Evolutionary conservation across 2,329 filamentous ascomycete genomes (phyloP), one percentile per base, ranked within the genome.

Genomic region (Alternaria infectoria): DNA sequence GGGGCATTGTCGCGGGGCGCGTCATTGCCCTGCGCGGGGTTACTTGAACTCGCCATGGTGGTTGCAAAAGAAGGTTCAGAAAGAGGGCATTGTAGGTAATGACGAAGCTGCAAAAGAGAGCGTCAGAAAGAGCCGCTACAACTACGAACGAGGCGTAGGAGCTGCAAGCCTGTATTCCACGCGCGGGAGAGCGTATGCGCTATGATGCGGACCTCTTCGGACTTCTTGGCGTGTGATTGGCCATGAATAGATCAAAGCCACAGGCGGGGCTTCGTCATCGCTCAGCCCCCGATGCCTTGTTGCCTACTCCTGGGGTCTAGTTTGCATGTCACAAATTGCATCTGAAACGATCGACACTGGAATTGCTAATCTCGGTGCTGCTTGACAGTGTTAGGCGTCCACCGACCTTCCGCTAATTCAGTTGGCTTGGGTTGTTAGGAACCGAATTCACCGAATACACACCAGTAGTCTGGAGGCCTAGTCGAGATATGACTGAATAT

Each of bases 11-110:
- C 63, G 68, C 59, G 64, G 57, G 49, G 64, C 57, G 62, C 68
- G 58, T 67, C 62, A 58, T 68, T 59, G 47, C 52, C 46, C 54
- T 58, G 60, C 40, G 68, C 59, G 60, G 64, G 63, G 55, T 64
- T 62, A 9, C 69, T 66, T n/a, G 72, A 68, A 62, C 62, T 66
- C 58, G 70, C 69, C 71, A 74, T 74, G 44, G 8, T 40, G 45
- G 28, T 49, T 26, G 61, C 45, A 51, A 57, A 23, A 56, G n/a
- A 50, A 11, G 21, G 49, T 15, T 17, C 32, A 50, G 19, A 49
- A 46, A 50, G 50, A 36, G 57, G 58, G 52, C 50, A 61, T 64
- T 21, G 56, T 56, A 25, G 45, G 45, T 28, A 50, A 23, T 17
- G 30, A 25, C 19, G 56, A 47, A 50, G 15, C 8, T 52, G 19